These are phyloP conservation scores for Trichoderma semiorbis DNA, from an alignment of 2,329 filamentous ascomycete genomes.

Conservation along the genomic window DNA sequence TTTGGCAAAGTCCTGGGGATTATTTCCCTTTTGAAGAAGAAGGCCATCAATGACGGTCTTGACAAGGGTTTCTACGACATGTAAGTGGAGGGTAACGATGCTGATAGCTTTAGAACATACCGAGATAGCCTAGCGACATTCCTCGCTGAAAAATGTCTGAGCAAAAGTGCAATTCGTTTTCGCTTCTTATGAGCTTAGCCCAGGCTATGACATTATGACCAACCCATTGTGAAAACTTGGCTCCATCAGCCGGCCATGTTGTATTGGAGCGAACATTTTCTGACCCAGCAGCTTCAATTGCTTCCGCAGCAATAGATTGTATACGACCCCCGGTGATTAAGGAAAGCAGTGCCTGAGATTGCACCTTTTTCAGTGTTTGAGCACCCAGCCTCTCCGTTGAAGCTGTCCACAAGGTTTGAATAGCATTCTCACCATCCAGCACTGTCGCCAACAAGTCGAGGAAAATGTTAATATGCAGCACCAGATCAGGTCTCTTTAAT, in stretches of 20 bases:
- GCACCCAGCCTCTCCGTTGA: constrained; percentile 27
- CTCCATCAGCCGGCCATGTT: constrained; percentile 63
- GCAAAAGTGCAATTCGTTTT: constrained; percentile 39
- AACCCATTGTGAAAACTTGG: constrained; percentile 68
- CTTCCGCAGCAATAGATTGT: constrained; percentile 52
- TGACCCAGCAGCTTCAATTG: constrained; percentile 46
- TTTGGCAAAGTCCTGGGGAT: constrained; percentile 27
- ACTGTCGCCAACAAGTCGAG: constrained; percentile 44
- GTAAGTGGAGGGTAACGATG: constrained; percentile 21
- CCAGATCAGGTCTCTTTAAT: constrained; percentile 39
- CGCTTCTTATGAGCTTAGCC: constrained; percentile 30
- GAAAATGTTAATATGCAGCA: constrained; percentile 42
- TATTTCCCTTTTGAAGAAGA: constrained; percentile 31
- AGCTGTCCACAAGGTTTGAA: constrained; percentile 38
- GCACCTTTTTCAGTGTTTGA: constrained; percentile 29
- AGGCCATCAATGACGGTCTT: constrained; percentile 36
- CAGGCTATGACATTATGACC: constrained; percentile 57
- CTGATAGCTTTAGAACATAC: constrained; percentile 40
- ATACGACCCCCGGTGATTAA: constrained; percentile 49
- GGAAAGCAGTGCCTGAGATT: constrained; percentile 38
- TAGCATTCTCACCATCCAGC: constrained; percentile 36
- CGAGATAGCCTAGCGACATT: constrained; percentile 68
- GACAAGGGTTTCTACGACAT: constrained; percentile 39
- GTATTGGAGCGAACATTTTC: constrained; percentile 27
- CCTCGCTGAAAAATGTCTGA: constrained; percentile 54